Evolutionary conservation across 352 stramenopile species (phyloP), one percentile per base, ranked within the genome.

Genomic region (Phytophthora idaei): DNA sequence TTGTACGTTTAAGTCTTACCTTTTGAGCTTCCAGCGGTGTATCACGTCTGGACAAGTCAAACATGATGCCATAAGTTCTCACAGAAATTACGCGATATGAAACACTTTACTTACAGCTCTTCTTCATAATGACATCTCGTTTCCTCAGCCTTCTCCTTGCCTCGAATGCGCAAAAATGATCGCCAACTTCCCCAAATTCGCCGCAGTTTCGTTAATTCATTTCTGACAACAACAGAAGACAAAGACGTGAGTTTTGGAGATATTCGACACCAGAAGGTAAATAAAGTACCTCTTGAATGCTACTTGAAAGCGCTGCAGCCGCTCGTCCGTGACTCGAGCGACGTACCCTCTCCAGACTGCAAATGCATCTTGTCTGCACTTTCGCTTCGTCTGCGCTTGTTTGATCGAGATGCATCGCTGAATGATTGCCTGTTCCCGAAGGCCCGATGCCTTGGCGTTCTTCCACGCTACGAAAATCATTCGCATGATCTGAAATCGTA

Each of bases 401-500:
- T 87, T 89, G 49, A 94, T 93, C 10, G 65, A 73, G 51, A 92
- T 88, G 10, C 92, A 62, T 9, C 78, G 79, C 42, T 78, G 53
- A 59, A 94, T 90, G 31, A 77, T 86, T 6, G 64, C 72, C 8
- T 88, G 71, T 42, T 90, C 77, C 29, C 69, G 74, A 39, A 60
- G 47, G 5, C 67, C 72, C 15, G 80, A 72, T 0, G 73, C 70
- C n/a, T 90, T 90, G n/a, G 76, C 73, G 21, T 87, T 83, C 29
- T 88, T 89, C 87, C 87, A 94, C 2, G 84, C 87, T 1, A 67
- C 60, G 42, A 94, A 94, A 27, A 90, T 80, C 80, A 94, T 91
- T n/a, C 84, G 74, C 41, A 85, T 67, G 37, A 90, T 93, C 44
- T 90, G 81, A 36, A 79, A 77, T 2, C 80, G 78, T 14, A 93